These are phyloP conservation scores for bread wheat (Triticum aestivum) DNA, from an alignment of 176 grass and related monocot genomes.

Conservation along the genomic window IWGSC_CS_RefSeq_v2.1 NC_057800.1:67517585-67518084, in stretches of 20 bases:
- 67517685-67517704: constrained; percentile 96
- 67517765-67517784: constrained; percentile 94
- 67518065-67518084: too few species aligned
- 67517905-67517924: not conserved
- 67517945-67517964: not conserved
- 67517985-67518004: not conserved
- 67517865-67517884: not conserved
- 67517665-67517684: not conserved
- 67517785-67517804: constrained; percentile 60
- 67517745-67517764: constrained; percentile 88
- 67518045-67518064: too few species aligned
- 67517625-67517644: not conserved
- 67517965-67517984: not conserved
- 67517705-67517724: constrained; percentile 85
- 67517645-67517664: not conserved
- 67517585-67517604: not conserved
- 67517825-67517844: not conserved
- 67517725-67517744: constrained; percentile 85
- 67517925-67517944: not conserved
- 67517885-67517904: not conserved
- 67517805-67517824: constrained; percentile 15
- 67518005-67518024: not conserved
- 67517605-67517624: not conserved
- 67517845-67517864: not conserved
- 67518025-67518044: too few species aligned